Base-by-base conservation (phyloP, 768 basidiomycete genomes). In the Suillus americanus region DNA sequence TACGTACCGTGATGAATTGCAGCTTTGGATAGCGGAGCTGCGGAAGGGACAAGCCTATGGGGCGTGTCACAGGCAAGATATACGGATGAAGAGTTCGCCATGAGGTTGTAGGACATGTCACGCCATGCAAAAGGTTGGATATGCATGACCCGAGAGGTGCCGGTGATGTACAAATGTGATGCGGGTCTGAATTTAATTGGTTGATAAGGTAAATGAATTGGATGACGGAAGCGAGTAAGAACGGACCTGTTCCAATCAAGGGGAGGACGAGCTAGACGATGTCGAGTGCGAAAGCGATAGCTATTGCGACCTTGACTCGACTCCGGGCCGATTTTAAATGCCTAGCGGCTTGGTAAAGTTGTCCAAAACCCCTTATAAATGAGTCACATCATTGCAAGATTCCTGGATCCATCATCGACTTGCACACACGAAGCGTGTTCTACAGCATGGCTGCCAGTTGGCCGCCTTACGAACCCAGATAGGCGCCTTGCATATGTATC, bases 31-130 rank as follows among this genome's bases (percentile, higher is more conserved):
- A 85, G n/a, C n/a, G n/a, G n/a, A n/a, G n/a, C n/a, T n/a, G 67
- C 87, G 90, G 40, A 82, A 82, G 6, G 95, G 95, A 94, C 94
- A 97, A 97, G 85, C n/a, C n/a, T n/a, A 77, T 91, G 91, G 1
- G 94, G 95, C 16, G 83, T 75, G 50, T n/a, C n/a, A n/a, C n/a
- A 97, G 80, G 55, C 85, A 85, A 56, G 80, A 79, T 64, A 96
- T 78, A 51, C 94, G 87, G 18, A 73, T 79, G 77, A 84, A 82
- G 43, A 93, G 79, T 73, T 93, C 78, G 68, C 89, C 91, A 94
- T 7, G 88, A 83, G 10, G 78, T 18, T 89, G 87, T 65, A 90
- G 85, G 5, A 75, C 75, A 51, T n/a, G n/a, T n/a, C n/a, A n/a
- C n/a, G n/a, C 86, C 73, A 66, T 87, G 85, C 6, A 87, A 74